These are phyloP conservation scores for Boletus insuetus DNA, from an alignment of 768 basidiomycete genomes.

Conservation along the genomic window DNA sequence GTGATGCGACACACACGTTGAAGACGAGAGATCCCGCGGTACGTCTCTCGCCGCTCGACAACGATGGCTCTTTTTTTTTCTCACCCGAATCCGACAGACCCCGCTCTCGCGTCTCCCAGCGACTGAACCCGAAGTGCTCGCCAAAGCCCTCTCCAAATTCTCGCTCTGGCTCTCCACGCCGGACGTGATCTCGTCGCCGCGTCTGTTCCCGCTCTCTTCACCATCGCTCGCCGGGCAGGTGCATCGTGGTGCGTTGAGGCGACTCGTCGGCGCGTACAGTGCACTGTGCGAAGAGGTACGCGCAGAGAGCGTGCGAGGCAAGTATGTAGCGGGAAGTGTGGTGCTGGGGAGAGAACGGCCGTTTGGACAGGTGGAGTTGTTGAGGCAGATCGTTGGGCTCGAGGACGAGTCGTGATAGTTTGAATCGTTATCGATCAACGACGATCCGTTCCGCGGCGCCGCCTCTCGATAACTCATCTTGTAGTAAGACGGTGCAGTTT, in stretches of 20 bases:
- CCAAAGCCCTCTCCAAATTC: constrained; percentile 64
- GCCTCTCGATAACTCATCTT: too few relatives aligned
- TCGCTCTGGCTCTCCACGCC: constrained; percentile 81
- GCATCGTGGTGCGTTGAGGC: constrained; percentile 71
- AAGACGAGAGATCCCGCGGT: constrained; percentile 25
- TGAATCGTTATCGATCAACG: too few relatives aligned
- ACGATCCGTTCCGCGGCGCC: too few relatives aligned
- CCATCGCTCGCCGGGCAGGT: constrained; percentile 64
- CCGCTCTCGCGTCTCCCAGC: constrained; percentile 72
- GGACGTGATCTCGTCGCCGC: constrained; percentile 78
- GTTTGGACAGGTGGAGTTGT: constrained; percentile 71
- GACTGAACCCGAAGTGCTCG: constrained; percentile 62
- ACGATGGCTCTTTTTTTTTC: too few relatives aligned
- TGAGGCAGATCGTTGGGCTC: constrained; percentile 79
- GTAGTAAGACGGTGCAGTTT: too few relatives aligned
- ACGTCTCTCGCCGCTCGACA: background rate
- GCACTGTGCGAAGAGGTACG: constrained; percentile 74
- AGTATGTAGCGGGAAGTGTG: constrained; percentile 87
- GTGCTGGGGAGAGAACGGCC: constrained; percentile 80
- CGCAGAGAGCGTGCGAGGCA: constrained; percentile 51
- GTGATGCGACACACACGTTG: constrained; percentile 21
- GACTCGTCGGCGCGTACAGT: constrained; percentile 68
- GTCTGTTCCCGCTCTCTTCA: constrained; percentile 70
- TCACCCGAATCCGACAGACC: constrained; percentile 36
- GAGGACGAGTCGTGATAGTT: constrained; percentile 35